Percentiles rank a stretch among this genome's conserved stretches.
These are phyloP conservation scores for Kandelia obovata DNA, from an alignment of 345 rosid species.

Conservation along the genomic window DNA sequence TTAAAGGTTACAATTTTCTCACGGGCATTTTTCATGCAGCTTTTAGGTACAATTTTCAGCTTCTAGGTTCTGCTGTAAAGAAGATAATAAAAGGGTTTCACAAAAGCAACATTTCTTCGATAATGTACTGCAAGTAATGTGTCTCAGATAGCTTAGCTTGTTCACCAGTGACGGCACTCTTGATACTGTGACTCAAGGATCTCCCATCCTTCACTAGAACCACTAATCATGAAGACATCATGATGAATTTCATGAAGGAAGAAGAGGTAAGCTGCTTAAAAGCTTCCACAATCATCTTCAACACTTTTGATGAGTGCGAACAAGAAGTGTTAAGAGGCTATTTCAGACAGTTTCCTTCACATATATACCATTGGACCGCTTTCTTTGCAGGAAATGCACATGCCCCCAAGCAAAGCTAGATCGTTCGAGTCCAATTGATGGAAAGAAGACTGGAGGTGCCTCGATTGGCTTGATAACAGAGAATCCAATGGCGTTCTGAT, in stretches of 20 bases:
- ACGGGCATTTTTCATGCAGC: too few species aligned
- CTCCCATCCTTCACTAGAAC: constrained; percentile 1
- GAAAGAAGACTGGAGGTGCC: constrained; percentile 30
- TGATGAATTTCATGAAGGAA: not conserved
- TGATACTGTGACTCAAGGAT: constrained; percentile 12
- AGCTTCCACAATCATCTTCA: constrained; percentile 7
- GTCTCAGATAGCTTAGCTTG: constrained; percentile 27
- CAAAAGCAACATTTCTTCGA: not conserved
- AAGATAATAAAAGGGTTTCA: too few species aligned
- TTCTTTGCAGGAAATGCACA: constrained; percentile 24
- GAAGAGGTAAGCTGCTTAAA: constrained; percentile 5
- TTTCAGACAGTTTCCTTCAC: constrained; percentile 16
- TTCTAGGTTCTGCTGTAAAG: too few species aligned
- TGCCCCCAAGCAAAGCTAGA: constrained; percentile 7
- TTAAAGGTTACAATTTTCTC: constrained; percentile 25
- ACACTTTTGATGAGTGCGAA: constrained; percentile 8
- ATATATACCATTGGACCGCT: constrained; percentile 37
- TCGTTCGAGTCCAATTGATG: constrained; percentile 26
- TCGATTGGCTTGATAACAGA: constrained; percentile 28
- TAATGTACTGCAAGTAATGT: too few species aligned
- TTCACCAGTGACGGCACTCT: constrained; percentile 26
- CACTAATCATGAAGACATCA: not conserved
- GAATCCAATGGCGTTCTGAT: constrained; percentile 21
- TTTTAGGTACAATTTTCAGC: not conserved
- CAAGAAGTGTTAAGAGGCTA: not conserved